phyloP scores from a whole-genome alignment of 805 yeast species.

The Blastobotrys peoriensis region DNA sequence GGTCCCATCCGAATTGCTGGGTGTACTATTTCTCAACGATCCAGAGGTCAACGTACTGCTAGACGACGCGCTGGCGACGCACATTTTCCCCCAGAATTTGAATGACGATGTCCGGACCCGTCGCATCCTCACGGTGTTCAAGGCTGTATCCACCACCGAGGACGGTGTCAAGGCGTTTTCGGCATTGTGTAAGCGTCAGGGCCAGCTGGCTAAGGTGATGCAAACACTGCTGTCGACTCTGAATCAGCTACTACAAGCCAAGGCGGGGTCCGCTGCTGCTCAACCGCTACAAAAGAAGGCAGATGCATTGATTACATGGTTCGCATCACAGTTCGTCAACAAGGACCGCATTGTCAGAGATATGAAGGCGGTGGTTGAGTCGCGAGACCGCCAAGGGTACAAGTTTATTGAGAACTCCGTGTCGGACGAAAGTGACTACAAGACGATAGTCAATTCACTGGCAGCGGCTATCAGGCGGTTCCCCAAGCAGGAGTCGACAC shows the following conservation, averaged over 20 bases:
- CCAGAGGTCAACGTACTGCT: conserved; percentile 56
- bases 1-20: conserved; percentile 63
- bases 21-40: conserved; percentile 70
- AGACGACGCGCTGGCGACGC: conserved; percentile 55
- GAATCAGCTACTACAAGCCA: conserved; percentile 1
- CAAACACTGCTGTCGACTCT: conserved; percentile 9
- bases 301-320: conserved; percentile 38
- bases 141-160: conserved; percentile 43
- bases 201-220: conserved; percentile 42
- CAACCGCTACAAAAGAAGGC: neutral
- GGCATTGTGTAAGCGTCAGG: conserved; percentile 65
- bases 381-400: conserved; percentile 54
- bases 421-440: conserved; percentile 53
- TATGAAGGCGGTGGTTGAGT: conserved; percentile 45
- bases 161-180: conserved; percentile 45
- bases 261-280: neutral
- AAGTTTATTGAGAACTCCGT: conserved; percentile 51
- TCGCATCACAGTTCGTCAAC: conserved; percentile 52
- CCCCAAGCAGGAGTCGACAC: conserved; percentile 46
- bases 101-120: conserved; percentile 40
- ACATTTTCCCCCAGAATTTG: conserved; percentile 49
- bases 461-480: conserved; percentile 34
- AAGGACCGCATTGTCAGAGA: conserved; percentile 43
- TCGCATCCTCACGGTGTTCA: conserved; percentile 46
- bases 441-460: conserved; percentile 42